Conservation (phyloP, 2,329 filamentous ascomycete genomes). For the Pseudogymnoascus pannorum region DNA sequence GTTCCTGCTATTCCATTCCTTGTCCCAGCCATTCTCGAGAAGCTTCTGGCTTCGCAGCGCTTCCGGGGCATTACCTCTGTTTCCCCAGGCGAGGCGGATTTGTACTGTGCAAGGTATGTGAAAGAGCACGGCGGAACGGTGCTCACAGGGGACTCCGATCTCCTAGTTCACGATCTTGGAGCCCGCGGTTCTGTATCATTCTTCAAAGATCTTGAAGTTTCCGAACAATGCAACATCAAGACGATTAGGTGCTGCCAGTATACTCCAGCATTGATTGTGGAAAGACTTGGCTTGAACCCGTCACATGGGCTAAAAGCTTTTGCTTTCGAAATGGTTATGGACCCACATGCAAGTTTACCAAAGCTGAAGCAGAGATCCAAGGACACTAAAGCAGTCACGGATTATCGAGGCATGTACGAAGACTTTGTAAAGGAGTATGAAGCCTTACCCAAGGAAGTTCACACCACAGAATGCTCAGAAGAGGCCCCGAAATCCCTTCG, state of each 20-base stretch:
- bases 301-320: constrained; percentile 32
- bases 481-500: constrained; percentile 9
- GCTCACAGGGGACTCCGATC: constrained; percentile 81
- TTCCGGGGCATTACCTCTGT: constrained; percentile 44
- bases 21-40: constrained; percentile 69
- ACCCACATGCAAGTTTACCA: constrained; percentile 21
- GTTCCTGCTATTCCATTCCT: constrained; percentile 55
- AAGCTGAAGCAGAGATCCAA: constrained; percentile 21
- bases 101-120: constrained; percentile 64
- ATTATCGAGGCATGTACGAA: constrained; percentile 15
- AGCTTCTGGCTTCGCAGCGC: constrained; percentile 41
- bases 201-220: constrained; percentile 50
- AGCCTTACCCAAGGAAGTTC: neutral
- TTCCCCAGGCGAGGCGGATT: constrained; percentile 79
- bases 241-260: constrained; percentile 27
- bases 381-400: constrained; percentile 15
- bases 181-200: constrained; percentile 55
- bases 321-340: constrained; percentile 27
- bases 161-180: constrained; percentile 68
- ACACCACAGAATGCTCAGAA: neutral
- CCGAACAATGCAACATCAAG: constrained; percentile 13
- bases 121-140: constrained; percentile 47
- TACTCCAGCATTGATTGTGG: constrained; percentile 37
- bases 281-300: constrained; percentile 35
- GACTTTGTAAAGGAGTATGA: constrained; percentile 26